These are phyloP conservation scores for Rosellinia necatrix DNA, from an alignment of 2,329 filamentous ascomycete genomes.

Conservation along the genomic window DNA sequence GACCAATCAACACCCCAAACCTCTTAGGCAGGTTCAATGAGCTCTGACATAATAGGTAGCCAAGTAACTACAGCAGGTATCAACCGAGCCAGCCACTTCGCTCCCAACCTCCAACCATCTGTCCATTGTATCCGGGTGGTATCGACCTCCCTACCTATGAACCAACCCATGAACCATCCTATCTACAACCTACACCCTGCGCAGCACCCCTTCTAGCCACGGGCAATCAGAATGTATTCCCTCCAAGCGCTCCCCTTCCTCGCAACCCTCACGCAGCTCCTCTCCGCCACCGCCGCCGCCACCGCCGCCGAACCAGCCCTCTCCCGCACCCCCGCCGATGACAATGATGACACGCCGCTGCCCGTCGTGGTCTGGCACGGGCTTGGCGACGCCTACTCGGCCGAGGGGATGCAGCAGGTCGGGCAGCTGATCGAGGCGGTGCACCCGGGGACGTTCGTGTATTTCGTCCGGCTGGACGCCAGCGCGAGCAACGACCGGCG, in stretches of 20 bases:
- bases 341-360: conserved; percentile 68
- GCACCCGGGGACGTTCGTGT: conserved; percentile 83
- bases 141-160: neutral
- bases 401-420: conserved; percentile 74
- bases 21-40: neutral
- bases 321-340: conserved; percentile 36
- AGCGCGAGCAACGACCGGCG: conserved; percentile 72
- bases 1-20: neutral
- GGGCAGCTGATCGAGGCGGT: conserved; percentile 71
- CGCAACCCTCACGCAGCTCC: conserved; percentile 26
- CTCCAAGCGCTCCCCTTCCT: conserved; percentile 20
- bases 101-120: neutral
- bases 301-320: conserved; percentile 14
- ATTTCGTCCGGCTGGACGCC: conserved; percentile 74
- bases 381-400: conserved; percentile 73
- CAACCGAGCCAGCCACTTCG: neutral
- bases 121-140: too few species aligned
- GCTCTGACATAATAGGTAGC: neutral
- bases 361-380: conserved; percentile 96
- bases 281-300: conserved; percentile 19
- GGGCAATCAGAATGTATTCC: conserved; percentile 21
- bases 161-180: too few species aligned
- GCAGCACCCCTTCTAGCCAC: too few species aligned
- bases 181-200: too few species aligned
- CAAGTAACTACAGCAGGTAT: too few species aligned